Conservation (phyloP, 257 asterid genomes). For the Apocynum venetum region DNA sequence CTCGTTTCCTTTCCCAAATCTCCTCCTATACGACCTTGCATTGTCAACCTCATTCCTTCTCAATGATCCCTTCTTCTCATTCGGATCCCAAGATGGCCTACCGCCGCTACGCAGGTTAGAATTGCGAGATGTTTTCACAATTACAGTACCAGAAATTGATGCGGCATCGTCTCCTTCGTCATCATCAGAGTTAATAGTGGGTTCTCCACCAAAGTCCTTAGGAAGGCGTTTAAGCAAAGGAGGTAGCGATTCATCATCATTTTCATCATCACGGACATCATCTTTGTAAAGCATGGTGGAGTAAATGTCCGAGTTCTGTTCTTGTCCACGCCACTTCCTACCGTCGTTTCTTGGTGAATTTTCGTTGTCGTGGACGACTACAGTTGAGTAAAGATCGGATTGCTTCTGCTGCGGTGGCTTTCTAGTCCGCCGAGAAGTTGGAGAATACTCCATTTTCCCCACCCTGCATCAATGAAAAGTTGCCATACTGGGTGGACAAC, state of each 20-base stretch:
- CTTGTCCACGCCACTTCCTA: slow-evolving; percentile 14
- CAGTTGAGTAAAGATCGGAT: slow-evolving; percentile 62
- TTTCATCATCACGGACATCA: slow-evolving; percentile 22
- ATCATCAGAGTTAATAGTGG: slow-evolving; percentile 36
- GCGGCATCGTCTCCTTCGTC: slow-evolving; percentile 39
- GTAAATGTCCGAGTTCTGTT: slow-evolving; percentile 35
- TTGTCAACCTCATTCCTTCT: slow-evolving; percentile 15
- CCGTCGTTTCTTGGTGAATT: slow-evolving; percentile 4
- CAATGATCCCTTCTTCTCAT: slow-evolving; percentile 32
- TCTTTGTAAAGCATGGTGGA: slow-evolving; percentile 69
- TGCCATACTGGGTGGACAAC: background rate
- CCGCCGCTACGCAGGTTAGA: slow-evolving; percentile 1
- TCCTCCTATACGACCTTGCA: slow-evolving; percentile 22
- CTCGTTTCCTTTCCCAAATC: slow-evolving; percentile 19
- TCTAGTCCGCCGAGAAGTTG: slow-evolving; percentile 56
- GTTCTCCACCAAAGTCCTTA: slow-evolving; percentile 78
- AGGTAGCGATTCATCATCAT: slow-evolving; percentile 76
- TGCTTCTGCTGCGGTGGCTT: slow-evolving; percentile 55
- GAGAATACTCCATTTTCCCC: slow-evolving; percentile 51
- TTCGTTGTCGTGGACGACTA: slow-evolving; percentile 36
- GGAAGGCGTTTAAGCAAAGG: slow-evolving; percentile 81
- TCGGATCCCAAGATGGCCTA: slow-evolving; percentile 31
- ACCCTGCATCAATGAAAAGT: background rate
- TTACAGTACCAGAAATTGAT: slow-evolving; percentile 77
- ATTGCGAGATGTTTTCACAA: slow-evolving; percentile 55